Percentiles rank a stretch among this genome's conserved stretches.
These are phyloP conservation scores for Tetragonia tetragonoides DNA, from an alignment of 148 eudicot species.

Conservation along the genomic window DNA sequence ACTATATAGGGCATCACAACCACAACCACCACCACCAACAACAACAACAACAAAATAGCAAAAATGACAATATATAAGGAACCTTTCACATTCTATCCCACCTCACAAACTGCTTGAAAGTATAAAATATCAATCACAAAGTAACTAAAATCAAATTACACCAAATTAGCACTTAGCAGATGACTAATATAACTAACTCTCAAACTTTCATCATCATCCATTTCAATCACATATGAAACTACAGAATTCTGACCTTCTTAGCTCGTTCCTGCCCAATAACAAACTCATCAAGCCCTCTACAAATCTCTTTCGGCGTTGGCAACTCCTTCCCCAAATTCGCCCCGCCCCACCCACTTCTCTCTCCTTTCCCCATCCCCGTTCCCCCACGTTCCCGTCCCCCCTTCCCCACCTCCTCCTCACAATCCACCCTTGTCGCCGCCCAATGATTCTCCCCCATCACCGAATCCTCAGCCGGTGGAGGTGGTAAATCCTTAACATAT, in stretches of 20 bases:
- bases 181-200: background rate
- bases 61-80: no score
- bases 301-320: conserved; percentile 82
- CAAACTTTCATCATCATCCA: background rate
- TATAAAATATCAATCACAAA: no score
- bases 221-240: background rate
- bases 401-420: conserved; percentile 24
- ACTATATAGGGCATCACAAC: no score
- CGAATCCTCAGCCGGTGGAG: conserved; percentile 11
- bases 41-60: no score
- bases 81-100: no score
- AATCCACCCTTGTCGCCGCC: conserved; percentile 30
- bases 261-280: conserved; percentile 85
- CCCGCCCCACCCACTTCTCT: conserved; percentile 42
- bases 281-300: conserved; percentile 64
- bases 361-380: conserved; percentile 15
- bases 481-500: conserved; percentile 45
- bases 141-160: background rate
- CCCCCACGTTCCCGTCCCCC: background rate
- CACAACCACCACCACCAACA: no score
- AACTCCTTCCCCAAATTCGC: conserved; percentile 56
- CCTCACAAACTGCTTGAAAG: no score
- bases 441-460: conserved; percentile 22
- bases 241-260: conserved; percentile 57
- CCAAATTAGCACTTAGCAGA: background rate